phyloP scores from a whole-genome alignment of 2,329 filamentous ascomycete genomes.

The Aspergillus amoenus region DNA sequence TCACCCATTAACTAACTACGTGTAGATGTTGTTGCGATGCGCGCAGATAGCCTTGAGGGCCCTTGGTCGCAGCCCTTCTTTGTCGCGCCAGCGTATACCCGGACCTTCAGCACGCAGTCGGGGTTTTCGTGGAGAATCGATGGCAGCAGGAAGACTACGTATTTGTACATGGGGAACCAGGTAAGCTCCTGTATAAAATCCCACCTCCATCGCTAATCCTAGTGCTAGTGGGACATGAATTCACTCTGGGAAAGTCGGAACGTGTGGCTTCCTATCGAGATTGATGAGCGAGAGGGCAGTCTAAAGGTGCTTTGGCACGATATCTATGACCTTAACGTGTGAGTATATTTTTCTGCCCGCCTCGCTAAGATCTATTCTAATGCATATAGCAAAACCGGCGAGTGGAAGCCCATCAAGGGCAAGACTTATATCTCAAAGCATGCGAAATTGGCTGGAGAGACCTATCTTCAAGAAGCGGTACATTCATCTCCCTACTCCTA shows the following conservation, averaged over 20 bases:
- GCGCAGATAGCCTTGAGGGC: conserved; percentile 51
- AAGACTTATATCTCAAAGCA: conserved; percentile 49
- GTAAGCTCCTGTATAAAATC: no score
- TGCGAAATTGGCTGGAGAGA: conserved; percentile 47
- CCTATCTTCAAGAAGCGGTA: conserved; percentile 55
- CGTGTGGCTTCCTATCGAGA: conserved; percentile 56
- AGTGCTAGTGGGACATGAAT: conserved; percentile 51
- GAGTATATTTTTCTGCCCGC: conserved; percentile 1
- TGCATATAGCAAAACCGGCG: conserved; percentile 43
- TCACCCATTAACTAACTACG: background rate
- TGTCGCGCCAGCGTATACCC: conserved; percentile 51
- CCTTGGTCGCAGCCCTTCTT: conserved; percentile 58
- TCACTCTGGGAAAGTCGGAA: conserved; percentile 58
- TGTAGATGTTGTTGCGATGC: conserved; percentile 55
- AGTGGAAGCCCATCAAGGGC: conserved; percentile 49
- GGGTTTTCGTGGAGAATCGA: conserved; percentile 51
- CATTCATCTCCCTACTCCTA: background rate
- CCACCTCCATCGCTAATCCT: no score
- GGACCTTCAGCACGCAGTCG: conserved; percentile 55
- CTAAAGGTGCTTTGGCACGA: conserved; percentile 55
- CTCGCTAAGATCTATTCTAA: background rate
- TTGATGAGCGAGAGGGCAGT: conserved; percentile 53
- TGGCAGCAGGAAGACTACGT: conserved; percentile 50
- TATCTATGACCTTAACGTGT: conserved; percentile 56
- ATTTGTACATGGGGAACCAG: conserved; percentile 51